Evolutionary conservation across 2,329 filamentous ascomycete genomes (phyloP).

Genomic region (Ceratocystiopsis brevicomis): DNA sequence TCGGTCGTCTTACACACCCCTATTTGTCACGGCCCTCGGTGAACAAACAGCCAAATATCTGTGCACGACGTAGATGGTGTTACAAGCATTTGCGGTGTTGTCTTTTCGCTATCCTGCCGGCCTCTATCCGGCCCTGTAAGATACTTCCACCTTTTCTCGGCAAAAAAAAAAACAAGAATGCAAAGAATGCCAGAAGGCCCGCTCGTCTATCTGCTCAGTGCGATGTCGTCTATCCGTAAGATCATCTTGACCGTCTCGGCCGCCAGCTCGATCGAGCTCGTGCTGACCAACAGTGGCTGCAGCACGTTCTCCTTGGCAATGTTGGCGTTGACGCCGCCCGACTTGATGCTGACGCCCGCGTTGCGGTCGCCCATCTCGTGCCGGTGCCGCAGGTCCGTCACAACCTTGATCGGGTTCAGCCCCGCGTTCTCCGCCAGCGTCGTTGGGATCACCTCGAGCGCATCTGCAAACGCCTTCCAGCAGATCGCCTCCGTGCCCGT

Average conservation of each 20-base stretch:
- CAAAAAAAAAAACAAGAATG: too few species aligned
- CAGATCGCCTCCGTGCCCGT: conserved; percentile 91
- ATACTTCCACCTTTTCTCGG: too few species aligned
- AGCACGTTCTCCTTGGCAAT: conserved; percentile 94
- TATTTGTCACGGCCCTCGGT: too few species aligned
- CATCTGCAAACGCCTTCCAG: conserved; percentile 97
- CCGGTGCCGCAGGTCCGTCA: conserved; percentile 83
- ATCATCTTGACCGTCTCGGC: conserved; percentile 98
- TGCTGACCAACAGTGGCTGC: conserved; percentile 89
- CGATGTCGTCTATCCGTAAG: conserved; percentile 48
- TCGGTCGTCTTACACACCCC: too few species aligned
- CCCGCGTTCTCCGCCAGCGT: conserved; percentile 95
- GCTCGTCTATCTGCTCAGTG: conserved; percentile 33
- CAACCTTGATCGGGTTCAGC: conserved; percentile 95
- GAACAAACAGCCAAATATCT: too few species aligned
- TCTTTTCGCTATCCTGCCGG: too few species aligned
- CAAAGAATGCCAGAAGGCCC: too few species aligned
- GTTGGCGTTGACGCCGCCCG: conserved; percentile 88
- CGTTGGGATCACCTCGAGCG: conserved; percentile 90
- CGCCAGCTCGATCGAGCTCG: conserved; percentile 89
- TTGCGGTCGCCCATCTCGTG: conserved; percentile 92
- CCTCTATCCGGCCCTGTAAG: too few species aligned
- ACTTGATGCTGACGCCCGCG: conserved; percentile 95
- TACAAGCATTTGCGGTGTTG: too few species aligned
- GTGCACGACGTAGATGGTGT: too few species aligned